phyloP scores from a whole-genome alignment of 176 grass and related monocot genomes.

The Eragrostis nindensis region DNA sequence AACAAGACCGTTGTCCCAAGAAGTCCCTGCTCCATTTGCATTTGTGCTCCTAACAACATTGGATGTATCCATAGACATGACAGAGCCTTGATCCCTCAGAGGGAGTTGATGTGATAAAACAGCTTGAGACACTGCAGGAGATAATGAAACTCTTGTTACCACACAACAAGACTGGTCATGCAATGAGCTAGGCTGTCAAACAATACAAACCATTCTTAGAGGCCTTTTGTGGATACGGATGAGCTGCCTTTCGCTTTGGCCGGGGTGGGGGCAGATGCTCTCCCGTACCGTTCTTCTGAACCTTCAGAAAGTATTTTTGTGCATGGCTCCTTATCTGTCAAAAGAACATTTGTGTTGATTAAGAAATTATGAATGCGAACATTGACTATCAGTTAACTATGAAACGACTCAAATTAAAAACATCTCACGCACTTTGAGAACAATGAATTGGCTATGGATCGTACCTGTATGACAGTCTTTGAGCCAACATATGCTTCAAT shows the following conservation, averaged over 20 bases:
- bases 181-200: neutral
- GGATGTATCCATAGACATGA: constrained; percentile 53
- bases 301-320: constrained; percentile 97
- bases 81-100: constrained; percentile 46
- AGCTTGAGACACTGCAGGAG: constrained; percentile 37
- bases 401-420: neutral
- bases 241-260: constrained; percentile 92
- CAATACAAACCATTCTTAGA: constrained; percentile 64
- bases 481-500: constrained; percentile 86
- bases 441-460: neutral
- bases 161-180: neutral
- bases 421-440: neutral
- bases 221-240: constrained; percentile 99
- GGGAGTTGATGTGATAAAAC: constrained; percentile 38
- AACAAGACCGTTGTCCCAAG: constrained; percentile 47
- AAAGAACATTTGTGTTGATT: neutral
- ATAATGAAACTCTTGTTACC: constrained; percentile 31
- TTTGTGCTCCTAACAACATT: constrained; percentile 35
- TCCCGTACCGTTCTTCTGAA: constrained; percentile 79
- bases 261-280: constrained; percentile 96
- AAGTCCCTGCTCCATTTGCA: constrained; percentile 30
- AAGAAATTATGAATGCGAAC: neutral
- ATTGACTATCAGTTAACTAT: neutral
- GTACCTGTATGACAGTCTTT: constrained; percentile 94
- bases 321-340: constrained; percentile 98